A percentile compares a stretch with the other conserved stretches of the same genome.
These are phyloP conservation scores for Celoporthe dispersa DNA, from an alignment of 2,329 filamentous ascomycete species.

Conservation along the genomic window DNA sequence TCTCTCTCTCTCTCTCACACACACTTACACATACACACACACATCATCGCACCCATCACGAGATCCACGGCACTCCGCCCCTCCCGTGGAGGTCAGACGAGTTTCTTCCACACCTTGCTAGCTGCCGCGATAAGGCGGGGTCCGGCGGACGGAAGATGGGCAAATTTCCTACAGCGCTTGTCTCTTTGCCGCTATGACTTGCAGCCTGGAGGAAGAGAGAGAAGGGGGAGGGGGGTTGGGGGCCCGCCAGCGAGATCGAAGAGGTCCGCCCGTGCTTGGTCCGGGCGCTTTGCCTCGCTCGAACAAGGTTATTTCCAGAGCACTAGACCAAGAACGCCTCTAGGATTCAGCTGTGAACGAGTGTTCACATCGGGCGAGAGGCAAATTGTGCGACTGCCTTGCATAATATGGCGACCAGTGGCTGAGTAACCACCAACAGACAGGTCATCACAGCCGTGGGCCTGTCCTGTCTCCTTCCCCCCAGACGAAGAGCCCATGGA, in stretches of 20 bases:
- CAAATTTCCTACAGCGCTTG: background rate
- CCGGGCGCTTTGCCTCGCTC: background rate
- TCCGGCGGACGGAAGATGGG: conserved; percentile 6
- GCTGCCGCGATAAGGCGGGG: background rate
- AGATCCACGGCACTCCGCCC: background rate
- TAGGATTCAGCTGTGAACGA: background rate
- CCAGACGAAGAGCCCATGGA: background rate
- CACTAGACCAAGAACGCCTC: background rate
- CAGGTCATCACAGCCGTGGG: background rate
- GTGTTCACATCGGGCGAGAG: background rate
- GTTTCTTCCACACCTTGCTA: background rate
- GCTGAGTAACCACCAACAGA: background rate
- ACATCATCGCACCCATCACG: background rate
- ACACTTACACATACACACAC: background rate
- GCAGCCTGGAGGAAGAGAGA: background rate
- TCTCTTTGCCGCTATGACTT: background rate
- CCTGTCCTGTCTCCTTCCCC: background rate
- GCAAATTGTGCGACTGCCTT: background rate
- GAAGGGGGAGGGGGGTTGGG: too few relatives aligned
- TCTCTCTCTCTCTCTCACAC: too few relatives aligned
- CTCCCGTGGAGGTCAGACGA: background rate
- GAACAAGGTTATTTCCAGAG: background rate
- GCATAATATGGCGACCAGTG: background rate
- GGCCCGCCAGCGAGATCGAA: background rate
- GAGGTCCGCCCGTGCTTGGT: background rate